Conservation (phyloP, 257 asterid genomes). For the Sherardia arvensis region DNA sequence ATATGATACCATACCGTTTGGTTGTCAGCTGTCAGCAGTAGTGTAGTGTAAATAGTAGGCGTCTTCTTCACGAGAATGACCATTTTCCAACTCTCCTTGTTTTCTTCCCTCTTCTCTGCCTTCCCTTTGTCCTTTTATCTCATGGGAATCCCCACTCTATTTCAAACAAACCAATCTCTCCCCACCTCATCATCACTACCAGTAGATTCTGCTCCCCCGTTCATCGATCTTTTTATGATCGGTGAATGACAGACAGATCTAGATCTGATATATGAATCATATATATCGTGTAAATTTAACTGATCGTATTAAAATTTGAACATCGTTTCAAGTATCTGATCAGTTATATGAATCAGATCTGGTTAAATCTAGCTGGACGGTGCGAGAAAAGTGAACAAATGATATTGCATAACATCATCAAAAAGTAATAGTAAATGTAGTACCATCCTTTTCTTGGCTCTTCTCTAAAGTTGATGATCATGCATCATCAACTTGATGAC, state of each 20-base stretch:
- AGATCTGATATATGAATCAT: no score
- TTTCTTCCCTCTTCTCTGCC: slow-evolving; percentile 43
- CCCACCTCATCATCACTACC: no score
- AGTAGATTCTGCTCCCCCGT: slow-evolving; percentile 8
- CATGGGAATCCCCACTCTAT: slow-evolving; percentile 32
- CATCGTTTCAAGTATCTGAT: no score
- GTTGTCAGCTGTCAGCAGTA: slow-evolving; percentile 21
- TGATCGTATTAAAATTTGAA: no score
- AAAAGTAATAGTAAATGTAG: background rate
- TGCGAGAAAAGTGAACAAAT: background rate
- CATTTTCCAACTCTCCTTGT: slow-evolving; percentile 49
- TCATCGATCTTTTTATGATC: no score
- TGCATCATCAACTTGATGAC: background rate
- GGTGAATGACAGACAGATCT: no score
- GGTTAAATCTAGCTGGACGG: no score
- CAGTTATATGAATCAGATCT: background rate
- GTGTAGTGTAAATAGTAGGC: background rate
- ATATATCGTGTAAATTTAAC: no score
- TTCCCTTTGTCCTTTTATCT: slow-evolving; percentile 44
- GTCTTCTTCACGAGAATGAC: slow-evolving; percentile 57
- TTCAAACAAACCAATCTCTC: slow-evolving; percentile 7
- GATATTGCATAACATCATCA: background rate
- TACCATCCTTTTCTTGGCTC: background rate
- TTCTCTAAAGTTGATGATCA: background rate
- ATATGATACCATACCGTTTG: slow-evolving; percentile 12